Evolutionary conservation across 2,329 filamentous ascomycete species (phyloP).

Genomic region (Delphinella strobiligena): DNA sequence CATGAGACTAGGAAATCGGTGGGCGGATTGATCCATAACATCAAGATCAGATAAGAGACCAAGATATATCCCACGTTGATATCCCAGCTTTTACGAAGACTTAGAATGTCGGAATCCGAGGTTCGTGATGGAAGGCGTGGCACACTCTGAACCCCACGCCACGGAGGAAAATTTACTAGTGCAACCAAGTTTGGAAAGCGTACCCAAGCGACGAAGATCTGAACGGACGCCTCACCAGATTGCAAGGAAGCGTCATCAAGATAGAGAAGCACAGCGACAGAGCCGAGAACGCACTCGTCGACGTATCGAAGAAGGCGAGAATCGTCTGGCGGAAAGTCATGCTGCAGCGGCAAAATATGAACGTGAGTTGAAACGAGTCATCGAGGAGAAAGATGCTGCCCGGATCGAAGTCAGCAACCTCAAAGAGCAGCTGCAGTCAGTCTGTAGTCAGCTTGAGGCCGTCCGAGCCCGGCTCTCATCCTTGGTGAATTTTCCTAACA

Average conservation of each 20-base stretch:
- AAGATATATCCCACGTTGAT: too few relatives aligned
- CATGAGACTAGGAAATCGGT: neutral
- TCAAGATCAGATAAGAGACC: too few relatives aligned
- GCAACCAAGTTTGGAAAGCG: too few relatives aligned
- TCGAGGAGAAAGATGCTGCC: neutral
- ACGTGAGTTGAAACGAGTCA: neutral
- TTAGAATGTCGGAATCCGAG: too few relatives aligned
- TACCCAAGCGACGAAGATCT: neutral
- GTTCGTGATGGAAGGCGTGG: too few relatives aligned
- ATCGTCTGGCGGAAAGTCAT: neutral
- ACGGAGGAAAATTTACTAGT: too few relatives aligned
- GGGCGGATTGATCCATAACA: too few relatives aligned
- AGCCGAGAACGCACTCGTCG: neutral
- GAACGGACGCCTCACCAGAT: neutral
- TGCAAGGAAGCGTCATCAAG: neutral
- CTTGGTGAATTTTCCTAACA: neutral
- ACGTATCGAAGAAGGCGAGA: neutral
- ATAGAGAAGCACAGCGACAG: neutral
- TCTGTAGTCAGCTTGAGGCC: neutral
- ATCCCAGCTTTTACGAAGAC: too few relatives aligned
- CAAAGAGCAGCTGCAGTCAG: neutral
- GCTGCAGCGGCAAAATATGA: neutral
- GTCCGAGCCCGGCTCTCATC: neutral
- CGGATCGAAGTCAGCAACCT: neutral
- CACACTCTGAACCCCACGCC: too few relatives aligned